phyloP scores from a whole-genome alignment of 2,329 filamentous ascomycete species.

The Fusarium sp. region DNA sequence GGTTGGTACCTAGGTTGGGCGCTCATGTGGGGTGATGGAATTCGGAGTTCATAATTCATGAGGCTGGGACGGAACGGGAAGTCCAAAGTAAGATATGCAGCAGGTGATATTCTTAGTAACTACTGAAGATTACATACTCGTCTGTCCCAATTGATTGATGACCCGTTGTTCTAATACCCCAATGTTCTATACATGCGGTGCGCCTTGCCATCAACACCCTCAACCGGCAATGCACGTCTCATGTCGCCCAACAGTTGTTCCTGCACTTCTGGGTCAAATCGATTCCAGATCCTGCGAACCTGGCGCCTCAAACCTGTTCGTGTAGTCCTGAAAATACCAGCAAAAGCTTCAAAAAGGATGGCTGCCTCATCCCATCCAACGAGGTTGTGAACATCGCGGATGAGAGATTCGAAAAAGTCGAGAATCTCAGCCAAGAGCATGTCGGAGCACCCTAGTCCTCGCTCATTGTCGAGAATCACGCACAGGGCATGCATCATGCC shows the following conservation, averaged over 20 bases:
- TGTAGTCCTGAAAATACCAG: slow-evolving; percentile 35
- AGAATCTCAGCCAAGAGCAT: slow-evolving; percentile 40
- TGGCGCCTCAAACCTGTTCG: slow-evolving; percentile 12
- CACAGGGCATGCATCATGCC: slow-evolving; percentile 40
- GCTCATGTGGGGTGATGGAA: slow-evolving; percentile 33
- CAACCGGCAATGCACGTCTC: slow-evolving; percentile 18
- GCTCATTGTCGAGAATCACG: slow-evolving; percentile 44
- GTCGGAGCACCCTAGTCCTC: slow-evolving; percentile 45
- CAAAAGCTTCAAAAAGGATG: slow-evolving; percentile 40
- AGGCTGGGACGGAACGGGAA: slow-evolving; percentile 36
- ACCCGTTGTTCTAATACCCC: slow-evolving; percentile 6
- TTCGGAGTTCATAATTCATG: slow-evolving; percentile 30
- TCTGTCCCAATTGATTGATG: not conserved
- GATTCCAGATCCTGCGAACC: slow-evolving; percentile 38
- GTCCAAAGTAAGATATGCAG: slow-evolving; percentile 29
- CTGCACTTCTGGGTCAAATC: slow-evolving; percentile 36
- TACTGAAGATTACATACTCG: slow-evolving; percentile 15
- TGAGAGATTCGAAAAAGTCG: slow-evolving; percentile 40
- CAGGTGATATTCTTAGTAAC: slow-evolving; percentile 15
- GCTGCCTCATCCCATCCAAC: slow-evolving; percentile 19
- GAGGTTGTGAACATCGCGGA: slow-evolving; percentile 34
- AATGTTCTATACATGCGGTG: slow-evolving; percentile 41
- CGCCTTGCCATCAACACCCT: slow-evolving; percentile 24
- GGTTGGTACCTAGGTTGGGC: slow-evolving; percentile 6
- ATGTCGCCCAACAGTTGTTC: slow-evolving; percentile 33